These are phyloP conservation scores for Pseudonitzschia pungens DNA, from an alignment of 108 stramenopile species.

Conservation along the genomic window DNA sequence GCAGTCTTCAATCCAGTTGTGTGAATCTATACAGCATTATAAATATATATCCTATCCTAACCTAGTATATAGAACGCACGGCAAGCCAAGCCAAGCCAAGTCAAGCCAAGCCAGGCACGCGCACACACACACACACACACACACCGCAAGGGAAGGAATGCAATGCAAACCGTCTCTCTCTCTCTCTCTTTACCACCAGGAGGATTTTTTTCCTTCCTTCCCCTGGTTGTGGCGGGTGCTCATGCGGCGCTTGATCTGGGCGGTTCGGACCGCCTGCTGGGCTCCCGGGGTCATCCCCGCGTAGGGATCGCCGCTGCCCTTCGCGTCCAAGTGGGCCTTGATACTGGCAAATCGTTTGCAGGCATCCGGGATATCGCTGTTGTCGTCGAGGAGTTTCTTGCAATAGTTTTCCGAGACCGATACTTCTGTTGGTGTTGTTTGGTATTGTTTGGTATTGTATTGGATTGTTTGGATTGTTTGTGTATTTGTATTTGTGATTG, in stretches of 20 bases:
- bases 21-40: too few species aligned
- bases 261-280: slow-evolving; percentile 17
- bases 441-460: not conserved
- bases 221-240: slow-evolving; percentile 38
- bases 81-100: too few species aligned
- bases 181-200: slow-evolving; percentile 25
- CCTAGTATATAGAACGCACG: too few species aligned
- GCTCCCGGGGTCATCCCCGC: slow-evolving; percentile 32
- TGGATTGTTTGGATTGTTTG: too few species aligned
- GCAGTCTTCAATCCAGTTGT: too few species aligned
- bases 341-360: slow-evolving; percentile 35
- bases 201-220: slow-evolving; percentile 28
- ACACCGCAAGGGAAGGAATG: too few species aligned
- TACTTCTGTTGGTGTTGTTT: not conserved
- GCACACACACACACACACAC: too few species aligned
- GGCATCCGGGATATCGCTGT: slow-evolving; percentile 26
- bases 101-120: too few species aligned
- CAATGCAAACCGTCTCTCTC: too few species aligned
- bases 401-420: slow-evolving; percentile 33
- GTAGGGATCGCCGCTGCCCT: slow-evolving; percentile 20
- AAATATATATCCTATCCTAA: too few species aligned
- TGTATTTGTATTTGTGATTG: too few species aligned
- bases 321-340: slow-evolving; percentile 28
- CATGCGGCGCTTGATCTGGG: slow-evolving; percentile 37
- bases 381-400: slow-evolving; percentile 23